Base-by-base conservation (phyloP, 2,329 filamentous ascomycete genomes). In the Xylariaceae sp. region DNA sequence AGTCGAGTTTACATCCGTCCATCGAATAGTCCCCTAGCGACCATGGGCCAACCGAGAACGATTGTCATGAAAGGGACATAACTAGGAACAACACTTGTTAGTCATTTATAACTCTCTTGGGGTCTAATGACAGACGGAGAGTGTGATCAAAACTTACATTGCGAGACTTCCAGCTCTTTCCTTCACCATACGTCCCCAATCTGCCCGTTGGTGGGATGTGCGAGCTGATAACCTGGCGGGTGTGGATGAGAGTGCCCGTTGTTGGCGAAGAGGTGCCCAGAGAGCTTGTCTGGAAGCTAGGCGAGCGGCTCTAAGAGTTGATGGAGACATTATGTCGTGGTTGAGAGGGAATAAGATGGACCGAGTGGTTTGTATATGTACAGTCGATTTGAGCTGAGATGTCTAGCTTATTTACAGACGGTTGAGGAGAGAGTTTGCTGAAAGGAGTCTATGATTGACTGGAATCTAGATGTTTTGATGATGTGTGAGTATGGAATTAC, bases 41-140 rank as follows among this genome's bases (percentile, higher is more conserved):
- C 34, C 11, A 58, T 53, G 1, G 73, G 73, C 73, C 73, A 75
- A 47, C 68, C 68, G n/a, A 75, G 66, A 41, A 73, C 57, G 9
- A 63, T 19, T 4, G 53, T 56, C 39, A 69, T 61, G 31, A 56
- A 58, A 2, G 72, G 69, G 55, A 73, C 56, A 63, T 67, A 75
- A 36, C 72, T 74, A 42, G 17, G 12, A 1, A 34, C n/a, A 6
- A 53, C 4, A 18, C n/a, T 19, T 9, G 19, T 58, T 33, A 52
- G 51, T 18, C 19, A 22, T 42, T 6, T 19, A 18, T 7, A 28
- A 28, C 7, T 5, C 22, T 28, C 22, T 28, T 28, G 4, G 4
- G 22, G 22, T 28, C 22, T 7, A 5, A 28, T 4, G 7, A 28
- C 7, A 28, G 22, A 28, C 22, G 22, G 22, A 47, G 1, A 18